Conservation (phyloP, 306 rosid genomes). For the Cucumis cinereus region DNA sequence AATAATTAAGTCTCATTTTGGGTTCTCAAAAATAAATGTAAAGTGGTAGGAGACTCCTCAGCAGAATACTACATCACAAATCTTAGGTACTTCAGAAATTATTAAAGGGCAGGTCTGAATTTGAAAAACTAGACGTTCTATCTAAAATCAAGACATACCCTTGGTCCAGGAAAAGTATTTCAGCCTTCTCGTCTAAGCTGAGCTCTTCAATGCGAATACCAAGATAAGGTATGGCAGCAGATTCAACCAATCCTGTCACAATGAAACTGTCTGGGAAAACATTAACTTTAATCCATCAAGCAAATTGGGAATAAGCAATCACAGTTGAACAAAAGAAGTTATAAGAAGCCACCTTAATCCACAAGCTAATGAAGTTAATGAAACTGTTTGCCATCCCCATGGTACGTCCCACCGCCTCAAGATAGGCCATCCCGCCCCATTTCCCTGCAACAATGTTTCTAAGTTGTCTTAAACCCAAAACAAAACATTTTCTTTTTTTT, state of each 20-base stretch:
- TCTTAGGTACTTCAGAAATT: not conserved
- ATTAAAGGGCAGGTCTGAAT: not conserved
- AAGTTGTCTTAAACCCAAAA: not conserved
- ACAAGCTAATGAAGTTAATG: constrained; percentile 76
- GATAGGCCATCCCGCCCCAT: constrained; percentile 44
- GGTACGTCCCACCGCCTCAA: constrained; percentile 91
- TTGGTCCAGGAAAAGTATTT: constrained; percentile 69
- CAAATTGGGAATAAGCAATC: not conserved
- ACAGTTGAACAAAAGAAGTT: not conserved
- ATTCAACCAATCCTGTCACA: constrained; percentile 86
- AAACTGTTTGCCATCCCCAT: constrained; percentile 92
- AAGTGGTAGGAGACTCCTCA: not conserved
- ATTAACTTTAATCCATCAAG: constrained; percentile 21
- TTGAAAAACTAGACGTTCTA: not conserved
- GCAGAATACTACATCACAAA: not conserved
- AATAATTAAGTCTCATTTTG: not conserved
- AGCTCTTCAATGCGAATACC: constrained; percentile 56
- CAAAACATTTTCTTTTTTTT: not conserved
- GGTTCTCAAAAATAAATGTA: not conserved
- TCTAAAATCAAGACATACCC: constrained; percentile 28
- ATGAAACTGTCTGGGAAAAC: constrained; percentile 97
- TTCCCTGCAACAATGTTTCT: constrained; percentile 34
- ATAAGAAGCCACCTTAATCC: constrained; percentile 59
- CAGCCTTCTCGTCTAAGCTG: constrained; percentile 81
- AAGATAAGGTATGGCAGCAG: constrained; percentile 69